Base-by-base conservation (phyloP, 2,329 filamentous ascomycete genomes). In the Pseudogymnoascus sp. region DNA sequence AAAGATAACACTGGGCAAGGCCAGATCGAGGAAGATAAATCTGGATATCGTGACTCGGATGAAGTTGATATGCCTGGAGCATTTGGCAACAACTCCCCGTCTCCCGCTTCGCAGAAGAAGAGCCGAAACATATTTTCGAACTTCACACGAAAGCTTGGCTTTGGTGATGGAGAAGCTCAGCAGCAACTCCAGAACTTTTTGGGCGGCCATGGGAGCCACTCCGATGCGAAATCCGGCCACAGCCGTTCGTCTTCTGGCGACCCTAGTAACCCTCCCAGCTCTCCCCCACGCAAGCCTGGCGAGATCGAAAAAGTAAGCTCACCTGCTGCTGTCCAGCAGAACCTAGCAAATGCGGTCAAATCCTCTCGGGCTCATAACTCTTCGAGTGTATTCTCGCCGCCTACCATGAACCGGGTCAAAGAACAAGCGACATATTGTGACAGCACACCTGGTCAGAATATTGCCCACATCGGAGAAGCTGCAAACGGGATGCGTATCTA, bases 351-450 rank as follows among this genome's bases (percentile, higher is more conserved):
- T 61, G 91, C 92, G 2, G 86, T 96, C 70, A 82, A 88, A 66
- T 84, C 90, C 6, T 90, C 89, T 20, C 84, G 91, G 37, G 80
- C 91, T 1, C 87, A 92, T 72, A 87, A 89, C 64, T 90, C 89
- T 1, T 81, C 84, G 14, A 77, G 78, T 9, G 75, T 96, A n/a
- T 93, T 90, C 74, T 85, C 83, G 3, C 83, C 84, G 20, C 90
- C 90, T 0, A 77, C 83, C 60, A 87, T 88, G 35, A 86, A 84
- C 64, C 77, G 86, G 58, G 86, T 96, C 66, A 88, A 88, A 70
- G 91, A 96, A 72, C 88, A 90, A 67, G 83, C 87, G 38, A 88
- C 89, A 0, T 96, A 96, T 75, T 97, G 92, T 72, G 92, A 97
- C 75, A 81, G 84, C 66, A 87, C 78, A 22, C 84, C 88, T 1